Evolutionary conservation across 2,329 filamentous ascomycete species (phyloP).

Genomic region (Didymella segeticola): DNA sequence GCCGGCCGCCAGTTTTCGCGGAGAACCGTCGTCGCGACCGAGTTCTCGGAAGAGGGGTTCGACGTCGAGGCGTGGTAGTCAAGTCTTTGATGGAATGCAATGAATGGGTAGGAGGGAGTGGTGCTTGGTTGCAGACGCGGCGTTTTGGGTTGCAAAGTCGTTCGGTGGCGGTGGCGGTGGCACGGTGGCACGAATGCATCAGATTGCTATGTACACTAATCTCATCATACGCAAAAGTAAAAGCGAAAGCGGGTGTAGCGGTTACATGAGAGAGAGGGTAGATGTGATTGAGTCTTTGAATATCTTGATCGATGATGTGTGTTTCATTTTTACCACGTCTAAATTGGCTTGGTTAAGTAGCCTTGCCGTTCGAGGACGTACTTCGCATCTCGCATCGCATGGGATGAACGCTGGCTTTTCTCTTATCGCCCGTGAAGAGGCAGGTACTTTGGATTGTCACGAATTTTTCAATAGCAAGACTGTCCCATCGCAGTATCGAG

Average conservation of each 20-base stretch:
- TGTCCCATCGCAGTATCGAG: too few species aligned
- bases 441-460: too few species aligned
- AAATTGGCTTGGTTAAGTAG: too few species aligned
- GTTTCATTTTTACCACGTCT: too few species aligned
- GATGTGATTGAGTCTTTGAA: background rate
- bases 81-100: too few species aligned
- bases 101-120: constrained; percentile 66
- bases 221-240: constrained; percentile 18
- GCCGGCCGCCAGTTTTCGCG: constrained; percentile 96
- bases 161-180: too few species aligned
- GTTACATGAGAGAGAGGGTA: background rate
- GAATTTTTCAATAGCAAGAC: too few species aligned
- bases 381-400: too few species aligned
- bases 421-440: too few species aligned
- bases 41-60: constrained; percentile 98
- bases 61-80: constrained; percentile 89
- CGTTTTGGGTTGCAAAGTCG: constrained; percentile 1
- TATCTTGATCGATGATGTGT: too few species aligned
- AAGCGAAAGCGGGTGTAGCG: constrained; percentile 15
- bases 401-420: too few species aligned
- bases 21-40: constrained; percentile 93
- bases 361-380: too few species aligned
- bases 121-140: constrained; percentile 1
- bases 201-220: constrained; percentile 20
- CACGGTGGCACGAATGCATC: constrained; percentile 8